Percentiles rank a stretch among this genome's conserved stretches.
phyloP scores from a whole-genome alignment of 306 rosid species.

The Sechiopsis laciniata region DNA sequence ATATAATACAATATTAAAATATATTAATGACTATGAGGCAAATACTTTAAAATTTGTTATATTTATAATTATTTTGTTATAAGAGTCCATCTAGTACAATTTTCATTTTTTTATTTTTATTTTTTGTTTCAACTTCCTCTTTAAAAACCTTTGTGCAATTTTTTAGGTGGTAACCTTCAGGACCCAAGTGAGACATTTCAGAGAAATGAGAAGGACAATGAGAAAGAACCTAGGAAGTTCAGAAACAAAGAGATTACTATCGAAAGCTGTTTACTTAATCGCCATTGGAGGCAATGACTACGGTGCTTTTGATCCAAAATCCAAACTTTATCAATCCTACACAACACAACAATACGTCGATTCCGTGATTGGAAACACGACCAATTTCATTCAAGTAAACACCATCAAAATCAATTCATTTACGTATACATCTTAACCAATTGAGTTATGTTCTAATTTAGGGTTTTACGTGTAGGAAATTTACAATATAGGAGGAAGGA shows the following conservation, averaged over 20 bases:
- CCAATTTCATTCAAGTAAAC: conserved; percentile 29
- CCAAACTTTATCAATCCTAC: conserved; percentile 5
- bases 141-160: not conserved
- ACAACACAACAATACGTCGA: conserved; percentile 21
- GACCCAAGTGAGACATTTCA: conserved; percentile 27
- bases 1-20: too few species aligned
- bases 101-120: too few species aligned
- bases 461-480: conserved; percentile 21
- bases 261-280: conserved; percentile 31
- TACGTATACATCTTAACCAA: too few species aligned
- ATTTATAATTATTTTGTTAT: too few species aligned
- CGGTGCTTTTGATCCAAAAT: not conserved
- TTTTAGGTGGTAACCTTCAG: conserved; percentile 31
- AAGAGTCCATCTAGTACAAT: too few species aligned
- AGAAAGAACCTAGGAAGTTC: conserved; percentile 22
- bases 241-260: conserved; percentile 21
- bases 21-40: too few species aligned
- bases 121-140: not conserved
- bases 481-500: conserved; percentile 31
- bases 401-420: not conserved
- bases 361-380: conserved; percentile 32
- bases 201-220: not conserved
- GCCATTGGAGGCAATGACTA: conserved; percentile 34
- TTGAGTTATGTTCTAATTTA: not conserved
- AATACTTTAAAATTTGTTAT: too few species aligned